phyloP scores from a whole-genome alignment of 495 filamentous ascomycete species.

The Podospora appendiculata region DNA sequence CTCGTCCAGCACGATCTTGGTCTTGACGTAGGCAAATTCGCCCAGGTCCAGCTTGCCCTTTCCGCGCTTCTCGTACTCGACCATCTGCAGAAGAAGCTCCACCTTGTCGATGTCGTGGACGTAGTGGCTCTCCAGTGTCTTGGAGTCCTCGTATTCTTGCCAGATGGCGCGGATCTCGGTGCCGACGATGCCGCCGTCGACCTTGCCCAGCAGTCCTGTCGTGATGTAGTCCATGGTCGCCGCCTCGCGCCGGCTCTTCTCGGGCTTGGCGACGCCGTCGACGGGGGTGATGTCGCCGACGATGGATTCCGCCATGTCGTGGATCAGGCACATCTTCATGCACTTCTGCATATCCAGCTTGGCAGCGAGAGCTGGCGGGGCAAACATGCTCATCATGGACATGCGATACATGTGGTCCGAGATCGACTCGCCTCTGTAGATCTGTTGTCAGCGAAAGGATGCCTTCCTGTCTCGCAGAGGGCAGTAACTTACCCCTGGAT shows the following conservation, averaged over 20 bases:
- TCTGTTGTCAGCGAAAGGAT: conserved; percentile 4
- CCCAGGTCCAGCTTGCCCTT: conserved; percentile 61
- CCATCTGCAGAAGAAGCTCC: conserved; percentile 87
- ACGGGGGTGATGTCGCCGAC: conserved; percentile 95
- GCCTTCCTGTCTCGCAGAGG: not conserved
- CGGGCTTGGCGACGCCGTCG: conserved; percentile 59
- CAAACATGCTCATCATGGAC: conserved; percentile 91
- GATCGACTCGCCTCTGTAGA: conserved; percentile 64
- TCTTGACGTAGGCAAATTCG: conserved; percentile 74
- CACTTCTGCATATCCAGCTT: conserved; percentile 72
- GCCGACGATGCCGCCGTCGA: conserved; percentile 59
- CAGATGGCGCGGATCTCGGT: conserved; percentile 67
- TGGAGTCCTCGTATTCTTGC: conserved; percentile 85
- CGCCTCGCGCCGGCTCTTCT: conserved; percentile 82
- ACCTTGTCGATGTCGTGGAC: conserved; percentile 98
- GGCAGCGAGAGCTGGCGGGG: conserved; percentile 64
- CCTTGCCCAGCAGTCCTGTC: conserved; percentile 59
- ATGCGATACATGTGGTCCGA: conserved; percentile 99
- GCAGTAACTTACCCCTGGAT: conserved; percentile 47
- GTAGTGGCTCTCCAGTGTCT: conserved; percentile 75
- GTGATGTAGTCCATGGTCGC: conserved; percentile 87
- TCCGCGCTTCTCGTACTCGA: conserved; percentile 82
- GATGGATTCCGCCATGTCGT: conserved; percentile 94
- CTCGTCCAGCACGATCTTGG: conserved; percentile 65
- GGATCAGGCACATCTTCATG: conserved; percentile 86